Evolutionary conservation across 2,329 filamentous ascomycete genomes (phyloP).

Genomic region (Ophiostoma australiae): DNA sequence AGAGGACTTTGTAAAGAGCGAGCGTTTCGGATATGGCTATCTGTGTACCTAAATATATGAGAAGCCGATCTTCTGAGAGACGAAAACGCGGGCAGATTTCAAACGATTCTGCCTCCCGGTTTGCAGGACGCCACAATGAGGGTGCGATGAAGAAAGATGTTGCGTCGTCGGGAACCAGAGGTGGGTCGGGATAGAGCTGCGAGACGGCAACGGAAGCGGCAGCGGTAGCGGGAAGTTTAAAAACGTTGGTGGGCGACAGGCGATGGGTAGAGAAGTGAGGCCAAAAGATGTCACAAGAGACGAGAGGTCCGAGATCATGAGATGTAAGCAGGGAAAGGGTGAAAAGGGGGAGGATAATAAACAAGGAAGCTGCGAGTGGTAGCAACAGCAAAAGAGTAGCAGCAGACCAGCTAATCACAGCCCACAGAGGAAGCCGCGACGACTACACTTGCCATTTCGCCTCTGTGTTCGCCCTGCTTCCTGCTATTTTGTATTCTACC

Average conservation of each 20-base stretch:
- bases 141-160: neutral
- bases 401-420: neutral
- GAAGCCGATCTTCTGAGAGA: neutral
- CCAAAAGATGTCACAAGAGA: neutral
- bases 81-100: neutral
- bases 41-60: neutral
- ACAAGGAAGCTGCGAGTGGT: neutral
- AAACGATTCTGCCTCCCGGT: neutral
- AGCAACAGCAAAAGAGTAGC: slow-evolving; percentile 1
- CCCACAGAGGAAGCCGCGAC: neutral
- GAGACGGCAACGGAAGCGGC: neutral
- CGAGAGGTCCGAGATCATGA: neutral
- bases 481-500: neutral
- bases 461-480: slow-evolving; percentile 4
- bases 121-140: neutral
- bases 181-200: neutral
- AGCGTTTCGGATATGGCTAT: neutral
- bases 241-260: neutral
- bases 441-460: neutral
- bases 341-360: neutral
- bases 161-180: slow-evolving; percentile 12
- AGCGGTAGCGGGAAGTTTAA: neutral
- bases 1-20: neutral
- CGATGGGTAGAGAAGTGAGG: neutral
- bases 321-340: neutral